Evolutionary conservation across 108 stramenopile species (phyloP), one percentile per base, ranked within the genome.

Genomic region (Chaetoceros muelleri): DNA sequence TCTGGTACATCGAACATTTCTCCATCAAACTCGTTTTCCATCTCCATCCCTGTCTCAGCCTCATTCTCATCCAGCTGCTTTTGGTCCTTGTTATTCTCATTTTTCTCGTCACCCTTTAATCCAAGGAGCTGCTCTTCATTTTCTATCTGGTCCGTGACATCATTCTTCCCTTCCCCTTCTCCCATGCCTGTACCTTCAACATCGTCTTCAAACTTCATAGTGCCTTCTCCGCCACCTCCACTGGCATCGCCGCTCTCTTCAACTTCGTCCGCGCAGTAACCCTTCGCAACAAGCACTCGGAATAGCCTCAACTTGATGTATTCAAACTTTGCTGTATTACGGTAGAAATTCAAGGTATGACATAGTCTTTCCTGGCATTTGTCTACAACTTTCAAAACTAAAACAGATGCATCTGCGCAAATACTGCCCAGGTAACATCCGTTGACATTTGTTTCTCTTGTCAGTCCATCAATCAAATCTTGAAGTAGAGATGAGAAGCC

Each of bases 131-230:
- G 97, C 31, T 97, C 99, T 65, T 98, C 99, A 60, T 93, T 91
- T 50, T 96, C 95, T 18, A 99, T 82, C 55, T 99, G 85, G 57
- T 98, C 95, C 1, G 91, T 96, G 1, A 99, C 96, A 65, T 99
- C 99, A 46, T 92, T 88, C 34, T 86, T 74, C 28, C 90, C 95
- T 20, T 97, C 95, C 18, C 99, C 99, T 72, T 96, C 95, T 1
- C 99, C 99, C 96, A 99, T 97, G 18, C 99, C 99, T 0, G 96
- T 98, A 25, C 99, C 99, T 56, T 97, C 96, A 1, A 88, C 80
- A 52, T 97, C 95, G 44, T 98, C 95, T 50, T 90, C 92, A 57
- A 96, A 96, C 44, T 83, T 81, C 85, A 89, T 80, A 53, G 79
- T 85, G 2, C 84, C 82, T 25, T 74, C 83, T 53, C 76, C 76